A percentile compares a stretch with the other conserved stretches of the same genome.
These are phyloP conservation scores for Xylaria telfairii DNA, from an alignment of 495 filamentous ascomycete species.

Conservation along the genomic window DNA sequence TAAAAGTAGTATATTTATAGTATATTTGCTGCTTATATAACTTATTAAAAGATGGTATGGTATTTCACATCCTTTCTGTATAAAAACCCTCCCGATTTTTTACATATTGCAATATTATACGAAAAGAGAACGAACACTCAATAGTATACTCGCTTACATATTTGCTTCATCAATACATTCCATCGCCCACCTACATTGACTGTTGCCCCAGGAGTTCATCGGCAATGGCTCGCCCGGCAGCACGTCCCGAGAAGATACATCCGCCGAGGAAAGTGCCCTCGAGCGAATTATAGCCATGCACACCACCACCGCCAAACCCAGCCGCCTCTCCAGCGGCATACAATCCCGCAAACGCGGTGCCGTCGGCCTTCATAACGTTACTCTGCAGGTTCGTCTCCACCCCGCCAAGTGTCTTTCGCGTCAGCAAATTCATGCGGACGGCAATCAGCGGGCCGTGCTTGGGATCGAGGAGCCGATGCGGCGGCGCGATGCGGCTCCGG, in stretches of 20 bases:
- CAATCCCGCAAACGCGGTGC: slow-evolving; percentile 50
- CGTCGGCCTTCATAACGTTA: slow-evolving; percentile 52
- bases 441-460: slow-evolving; percentile 57
- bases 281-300: slow-evolving; percentile 58
- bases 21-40: no score
- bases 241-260: slow-evolving; percentile 58
- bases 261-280: slow-evolving; percentile 58
- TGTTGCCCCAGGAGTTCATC: slow-evolving; percentile 42
- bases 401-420: slow-evolving; percentile 58
- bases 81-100: no score
- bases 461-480: slow-evolving; percentile 53
- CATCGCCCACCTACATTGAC: background rate
- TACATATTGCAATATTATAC: background rate
- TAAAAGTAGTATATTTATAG: no score
- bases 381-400: slow-evolving; percentile 59
- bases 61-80: no score
- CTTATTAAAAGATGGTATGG: no score
- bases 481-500: slow-evolving; percentile 48
- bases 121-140: background rate
- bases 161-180: background rate
- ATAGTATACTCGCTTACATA: background rate
- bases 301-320: slow-evolving; percentile 60
- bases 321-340: slow-evolving; percentile 61
- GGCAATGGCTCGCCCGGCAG: slow-evolving; percentile 52
- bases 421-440: slow-evolving; percentile 58